Conservation (phyloP, 1,139 yeast genomes). For the Geotrichum restrictum region DNA sequence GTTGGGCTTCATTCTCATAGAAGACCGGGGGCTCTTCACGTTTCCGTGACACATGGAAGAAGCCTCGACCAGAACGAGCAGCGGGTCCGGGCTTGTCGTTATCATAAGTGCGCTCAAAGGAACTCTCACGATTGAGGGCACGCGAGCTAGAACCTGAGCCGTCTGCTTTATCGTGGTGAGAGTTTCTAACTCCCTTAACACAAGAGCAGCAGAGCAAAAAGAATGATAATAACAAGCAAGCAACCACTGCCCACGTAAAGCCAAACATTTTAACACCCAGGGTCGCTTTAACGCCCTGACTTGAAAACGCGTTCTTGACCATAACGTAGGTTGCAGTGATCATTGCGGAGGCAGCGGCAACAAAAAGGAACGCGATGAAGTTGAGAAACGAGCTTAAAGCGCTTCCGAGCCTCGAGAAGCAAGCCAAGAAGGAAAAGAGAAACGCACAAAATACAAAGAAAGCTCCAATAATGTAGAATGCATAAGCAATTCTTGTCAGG, state of each 20-base stretch:
- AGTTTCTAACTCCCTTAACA: constrained; percentile 23
- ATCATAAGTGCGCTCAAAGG: constrained; percentile 20
- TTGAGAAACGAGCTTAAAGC: constrained; percentile 37
- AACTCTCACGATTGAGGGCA: constrained; percentile 15
- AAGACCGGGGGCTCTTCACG: not conserved
- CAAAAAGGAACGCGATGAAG: constrained; percentile 50
- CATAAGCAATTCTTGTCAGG: constrained; percentile 64
- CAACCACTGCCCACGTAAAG: constrained; percentile 60
- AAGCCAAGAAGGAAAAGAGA: constrained; percentile 39
- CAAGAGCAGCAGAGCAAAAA: constrained; percentile 36
- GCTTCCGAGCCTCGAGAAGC: constrained; percentile 37
- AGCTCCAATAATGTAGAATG: constrained; percentile 59
- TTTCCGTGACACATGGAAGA: constrained; percentile 12
- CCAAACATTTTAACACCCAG: constrained; percentile 60
- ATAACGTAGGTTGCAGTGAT: constrained; percentile 62
- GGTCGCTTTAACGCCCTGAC: constrained; percentile 46
- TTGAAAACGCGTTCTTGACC: constrained; percentile 55
- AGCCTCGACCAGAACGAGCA: constrained; percentile 11
- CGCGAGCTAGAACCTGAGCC: constrained; percentile 5
- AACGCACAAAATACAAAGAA: constrained; percentile 53
- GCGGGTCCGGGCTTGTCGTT: not conserved
- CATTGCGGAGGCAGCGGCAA: constrained; percentile 55
- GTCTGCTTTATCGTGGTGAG: not conserved
- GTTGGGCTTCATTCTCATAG: not conserved
- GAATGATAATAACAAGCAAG: constrained; percentile 43